A percentile compares a stretch with the other conserved stretches of the same genome.
Evolutionary conservation across 148 eudicot genomes (phyloP).

Genomic region (Rhododendron williamsianum): DNA sequence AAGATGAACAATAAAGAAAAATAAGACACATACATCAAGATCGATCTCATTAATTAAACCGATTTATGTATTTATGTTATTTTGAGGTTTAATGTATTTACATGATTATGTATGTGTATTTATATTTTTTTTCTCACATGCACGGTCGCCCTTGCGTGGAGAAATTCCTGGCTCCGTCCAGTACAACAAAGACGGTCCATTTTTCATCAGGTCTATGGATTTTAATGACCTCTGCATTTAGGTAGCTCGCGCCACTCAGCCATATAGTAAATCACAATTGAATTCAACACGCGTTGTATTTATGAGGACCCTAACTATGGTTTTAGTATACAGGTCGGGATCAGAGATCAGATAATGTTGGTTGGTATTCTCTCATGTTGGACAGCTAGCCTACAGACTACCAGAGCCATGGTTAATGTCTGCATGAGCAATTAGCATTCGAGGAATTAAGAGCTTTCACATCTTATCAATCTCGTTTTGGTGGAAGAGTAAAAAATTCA

Average conservation of each 20-base stretch:
- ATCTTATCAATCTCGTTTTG: neutral
- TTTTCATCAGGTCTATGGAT: too few species aligned
- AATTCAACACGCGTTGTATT: neutral
- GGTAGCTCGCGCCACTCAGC: neutral
- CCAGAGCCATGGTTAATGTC: neutral
- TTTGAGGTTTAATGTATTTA: too few species aligned
- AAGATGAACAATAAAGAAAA: too few species aligned
- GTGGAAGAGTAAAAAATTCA: too few species aligned
- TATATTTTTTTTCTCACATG: too few species aligned
- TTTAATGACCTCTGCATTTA: neutral
- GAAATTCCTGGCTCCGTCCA: too few species aligned
- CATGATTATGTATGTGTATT: too few species aligned
- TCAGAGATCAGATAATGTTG: neutral
- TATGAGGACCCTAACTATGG: neutral
- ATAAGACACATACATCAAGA: too few species aligned
- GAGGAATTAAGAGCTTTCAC: neutral
- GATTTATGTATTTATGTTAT: too few species aligned
- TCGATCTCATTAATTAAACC: too few species aligned
- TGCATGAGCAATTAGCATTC: too few species aligned
- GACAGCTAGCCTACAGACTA: conserved; percentile 1
- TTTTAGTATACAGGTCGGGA: neutral
- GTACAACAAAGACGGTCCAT: neutral
- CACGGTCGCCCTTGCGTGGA: too few species aligned
- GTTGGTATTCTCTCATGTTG: neutral
- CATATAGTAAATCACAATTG: neutral